A percentile compares a stretch with the other conserved stretches of the same genome.
Conservation (phyloP, 495 filamentous ascomycete species). For the Aspergillus kassunensis region DNA sequence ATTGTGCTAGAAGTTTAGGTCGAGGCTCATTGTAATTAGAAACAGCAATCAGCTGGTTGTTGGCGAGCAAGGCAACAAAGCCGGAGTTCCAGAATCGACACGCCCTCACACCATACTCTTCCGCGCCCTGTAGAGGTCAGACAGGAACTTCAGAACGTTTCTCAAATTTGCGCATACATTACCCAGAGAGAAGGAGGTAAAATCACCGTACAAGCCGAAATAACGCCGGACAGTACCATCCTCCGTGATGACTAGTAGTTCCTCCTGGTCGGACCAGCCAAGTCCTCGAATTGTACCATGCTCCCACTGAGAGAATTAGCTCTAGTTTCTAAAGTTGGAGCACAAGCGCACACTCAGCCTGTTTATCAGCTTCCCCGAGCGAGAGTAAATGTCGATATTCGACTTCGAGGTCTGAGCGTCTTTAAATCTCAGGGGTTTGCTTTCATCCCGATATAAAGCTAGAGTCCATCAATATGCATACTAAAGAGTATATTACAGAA, state of each 20-base stretch:
- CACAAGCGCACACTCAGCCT: conserved; percentile 55
- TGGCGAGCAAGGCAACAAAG: conserved; percentile 87
- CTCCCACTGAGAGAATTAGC: conserved; percentile 66
- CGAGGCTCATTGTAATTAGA: conserved; percentile 87
- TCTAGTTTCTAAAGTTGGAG: neutral
- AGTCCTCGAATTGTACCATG: conserved; percentile 83
- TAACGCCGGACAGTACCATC: conserved; percentile 93
- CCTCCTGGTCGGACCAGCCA: conserved; percentile 97
- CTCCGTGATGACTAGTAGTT: conserved; percentile 79
- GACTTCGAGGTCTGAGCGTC: conserved; percentile 69
- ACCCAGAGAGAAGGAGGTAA: conserved; percentile 92
- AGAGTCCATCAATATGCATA: conserved; percentile 16
- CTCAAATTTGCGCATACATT: conserved; percentile 50
- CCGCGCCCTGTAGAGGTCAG: conserved; percentile 58
- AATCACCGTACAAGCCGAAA: conserved; percentile 86
- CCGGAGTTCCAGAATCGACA: conserved; percentile 90
- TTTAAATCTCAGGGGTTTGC: conserved; percentile 72
- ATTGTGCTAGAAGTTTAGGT: conserved; percentile 73
- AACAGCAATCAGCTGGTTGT: conserved; percentile 84
- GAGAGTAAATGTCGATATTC: conserved; percentile 92
- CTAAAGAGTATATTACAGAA: too few species aligned
- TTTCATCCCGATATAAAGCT: conserved; percentile 89
- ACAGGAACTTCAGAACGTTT: neutral
- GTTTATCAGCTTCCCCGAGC: conserved; percentile 77
- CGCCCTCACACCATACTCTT: conserved; percentile 77